phyloP scores from a whole-genome alignment of 1,284 basidiomycete genomes.

The Tilletia caries region DNA sequence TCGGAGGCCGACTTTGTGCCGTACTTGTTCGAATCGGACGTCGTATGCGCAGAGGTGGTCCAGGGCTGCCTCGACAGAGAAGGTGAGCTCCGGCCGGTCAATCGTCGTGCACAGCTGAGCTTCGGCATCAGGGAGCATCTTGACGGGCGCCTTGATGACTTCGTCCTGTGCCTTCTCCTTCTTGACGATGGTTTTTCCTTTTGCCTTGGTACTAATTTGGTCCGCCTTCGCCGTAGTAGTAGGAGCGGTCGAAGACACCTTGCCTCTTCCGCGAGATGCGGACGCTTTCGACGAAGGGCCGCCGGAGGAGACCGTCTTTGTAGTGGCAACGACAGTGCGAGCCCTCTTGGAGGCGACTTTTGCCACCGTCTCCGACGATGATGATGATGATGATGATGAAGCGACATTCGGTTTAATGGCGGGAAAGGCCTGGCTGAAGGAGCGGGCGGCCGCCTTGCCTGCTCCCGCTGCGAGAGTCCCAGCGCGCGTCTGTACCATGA shows the following conservation, averaged over 20 bases:
- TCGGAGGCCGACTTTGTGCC: background rate
- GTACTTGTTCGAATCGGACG: constrained; percentile 9
- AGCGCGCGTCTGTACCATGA: constrained; percentile 8
- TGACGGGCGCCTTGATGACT: background rate
- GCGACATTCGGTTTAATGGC: background rate
- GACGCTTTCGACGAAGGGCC: background rate
- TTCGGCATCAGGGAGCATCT: background rate
- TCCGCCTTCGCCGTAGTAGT: background rate
- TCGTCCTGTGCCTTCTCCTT: constrained; percentile 7
- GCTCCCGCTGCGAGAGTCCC: background rate
- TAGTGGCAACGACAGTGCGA: background rate
- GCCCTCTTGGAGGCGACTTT: background rate
- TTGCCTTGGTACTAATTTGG: background rate
- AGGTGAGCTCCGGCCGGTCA: background rate
- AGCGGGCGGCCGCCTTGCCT: background rate
- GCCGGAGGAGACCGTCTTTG: background rate
- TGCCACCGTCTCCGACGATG: background rate
- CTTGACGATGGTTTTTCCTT: background rate
- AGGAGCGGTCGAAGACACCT: background rate
- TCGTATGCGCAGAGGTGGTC: background rate
- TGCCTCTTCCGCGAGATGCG: background rate
- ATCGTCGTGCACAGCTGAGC: background rate
- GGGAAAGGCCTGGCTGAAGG: constrained; percentile 4
- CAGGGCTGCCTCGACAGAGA: background rate
- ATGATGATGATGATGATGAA: no score